Base-by-base conservation (phyloP, 768 basidiomycete species). In the Phaffia australis region DNA sequence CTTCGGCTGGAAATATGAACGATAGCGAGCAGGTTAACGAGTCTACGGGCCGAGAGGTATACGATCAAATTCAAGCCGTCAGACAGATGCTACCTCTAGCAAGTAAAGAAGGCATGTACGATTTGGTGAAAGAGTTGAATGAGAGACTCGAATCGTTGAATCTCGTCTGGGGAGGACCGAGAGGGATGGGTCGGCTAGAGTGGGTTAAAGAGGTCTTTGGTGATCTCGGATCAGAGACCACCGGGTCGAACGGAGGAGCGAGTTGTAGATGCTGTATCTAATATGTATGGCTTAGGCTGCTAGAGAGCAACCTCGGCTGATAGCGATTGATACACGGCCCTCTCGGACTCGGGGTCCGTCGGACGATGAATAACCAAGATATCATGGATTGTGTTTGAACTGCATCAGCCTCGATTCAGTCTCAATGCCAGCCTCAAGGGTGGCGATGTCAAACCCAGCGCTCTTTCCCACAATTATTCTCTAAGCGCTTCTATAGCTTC, bases 1-100 rank as follows among this genome's bases (percentile, higher is more conserved):
- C 55, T 2, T 15, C 52, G 35, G 35, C 35, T 11, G 35, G 11
- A 42, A 4, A 5, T 42, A 5, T 11, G 4, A 11, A 42, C 11
- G 35, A 42, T 11, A 11, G 35, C 35, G 11, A 42, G 35, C 4
- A 42, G 35, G 11, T 11, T 42, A 11, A 42, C 6, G 35, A 42
- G 11, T 11, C 35, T 4, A 42, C 57, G 46, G 14, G 25, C 46
- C 9, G 55, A 64, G 32, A 30, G 11, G 46, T 64, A 27, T 16
- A 42, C n/a, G 3, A 21, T 19, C 60, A 67, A 25, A 25, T 61
- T 1, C 30, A 8, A 5, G 15, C 58, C 11, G 3, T 67, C 8
- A 56, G 62, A 16, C 32, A 57, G 48, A 67, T 67, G 66, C 19
- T 57, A 8, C 46, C 25, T 4, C 23, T 67, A n/a, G 66, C 66